Percentiles rank a stretch among this genome's conserved stretches.
Evolutionary conservation across 2,329 filamentous ascomycete genomes (phyloP).

Genomic region (Coleophoma eucalyptorum): DNA sequence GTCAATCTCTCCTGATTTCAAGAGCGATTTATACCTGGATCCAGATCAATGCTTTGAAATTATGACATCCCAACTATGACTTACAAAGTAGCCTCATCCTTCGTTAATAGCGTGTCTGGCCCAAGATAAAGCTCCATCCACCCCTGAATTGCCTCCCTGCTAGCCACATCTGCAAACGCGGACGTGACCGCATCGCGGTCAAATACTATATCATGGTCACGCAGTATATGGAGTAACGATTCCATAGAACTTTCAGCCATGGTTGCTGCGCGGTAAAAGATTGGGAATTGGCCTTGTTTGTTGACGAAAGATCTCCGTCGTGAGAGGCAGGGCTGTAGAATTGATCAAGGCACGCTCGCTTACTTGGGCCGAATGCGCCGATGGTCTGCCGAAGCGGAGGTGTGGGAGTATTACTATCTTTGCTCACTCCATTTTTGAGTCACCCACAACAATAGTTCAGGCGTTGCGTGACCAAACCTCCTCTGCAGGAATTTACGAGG

Average conservation of each 20-base stretch:
- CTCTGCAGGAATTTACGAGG: no score
- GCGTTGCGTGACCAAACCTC: neutral
- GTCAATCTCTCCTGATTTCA: constrained; percentile 44
- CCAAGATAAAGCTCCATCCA: constrained; percentile 48
- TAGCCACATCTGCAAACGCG: constrained; percentile 18
- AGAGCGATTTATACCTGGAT: constrained; percentile 45
- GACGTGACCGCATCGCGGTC: constrained; percentile 22
- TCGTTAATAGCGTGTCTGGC: constrained; percentile 47
- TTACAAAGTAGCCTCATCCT: constrained; percentile 51
- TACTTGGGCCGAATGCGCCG: no score
- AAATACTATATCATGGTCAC: constrained; percentile 23
- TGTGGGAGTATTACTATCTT: no score
- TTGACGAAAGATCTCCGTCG: no score
- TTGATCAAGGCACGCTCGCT: no score
- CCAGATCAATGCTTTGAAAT: constrained; percentile 3
- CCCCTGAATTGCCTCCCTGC: constrained; percentile 24
- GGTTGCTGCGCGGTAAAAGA: neutral
- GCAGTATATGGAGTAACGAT: constrained; percentile 18
- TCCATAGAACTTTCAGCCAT: constrained; percentile 21
- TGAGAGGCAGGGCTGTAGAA: no score
- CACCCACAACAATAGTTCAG: neutral
- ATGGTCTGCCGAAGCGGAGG: no score
- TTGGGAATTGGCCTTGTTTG: no score
- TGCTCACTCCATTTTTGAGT: neutral
- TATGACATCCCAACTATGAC: neutral